phyloP scores from a whole-genome alignment of 2,329 filamentous ascomycete genomes.

The Colletotrichum magnum region DNA sequence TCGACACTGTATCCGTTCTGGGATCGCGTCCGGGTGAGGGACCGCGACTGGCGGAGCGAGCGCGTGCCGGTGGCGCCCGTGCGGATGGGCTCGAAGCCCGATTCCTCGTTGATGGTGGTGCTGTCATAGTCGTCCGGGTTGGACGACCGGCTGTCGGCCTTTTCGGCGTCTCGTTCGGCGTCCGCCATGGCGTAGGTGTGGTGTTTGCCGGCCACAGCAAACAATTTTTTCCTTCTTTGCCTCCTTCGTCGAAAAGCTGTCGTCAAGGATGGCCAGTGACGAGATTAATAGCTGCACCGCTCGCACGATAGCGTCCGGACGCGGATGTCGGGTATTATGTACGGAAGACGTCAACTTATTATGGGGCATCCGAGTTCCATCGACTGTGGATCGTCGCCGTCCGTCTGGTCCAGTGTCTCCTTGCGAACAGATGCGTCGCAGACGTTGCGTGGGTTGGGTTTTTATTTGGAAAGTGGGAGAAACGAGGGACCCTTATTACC shows the following conservation, averaged over 20 bases:
- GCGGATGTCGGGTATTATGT: slow-evolving; percentile 34
- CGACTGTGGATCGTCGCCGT: slow-evolving; percentile 24
- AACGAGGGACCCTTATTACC: slow-evolving; percentile 1
- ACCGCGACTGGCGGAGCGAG: slow-evolving; percentile 37
- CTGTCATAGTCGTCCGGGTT: slow-evolving; percentile 23
- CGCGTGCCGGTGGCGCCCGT: slow-evolving; percentile 32
- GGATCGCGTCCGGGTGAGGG: slow-evolving; percentile 52
- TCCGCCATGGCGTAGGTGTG: not conserved
- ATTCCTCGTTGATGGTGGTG: slow-evolving; percentile 24
- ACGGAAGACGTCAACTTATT: slow-evolving; percentile 10
- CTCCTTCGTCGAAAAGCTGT: not conserved
- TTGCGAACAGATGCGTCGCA: slow-evolving; percentile 19
- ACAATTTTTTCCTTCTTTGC: not conserved
- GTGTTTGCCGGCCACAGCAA: not conserved
- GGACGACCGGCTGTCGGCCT: slow-evolving; percentile 32
- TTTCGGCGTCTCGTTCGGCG: slow-evolving; percentile 34
- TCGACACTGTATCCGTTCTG: slow-evolving; percentile 62
- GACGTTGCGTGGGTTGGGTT: not conserved
- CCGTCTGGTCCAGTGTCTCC: not conserved
- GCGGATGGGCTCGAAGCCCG: slow-evolving; percentile 46
- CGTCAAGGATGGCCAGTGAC: not conserved
- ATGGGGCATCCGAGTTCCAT: slow-evolving; percentile 37
- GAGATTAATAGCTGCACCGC: not conserved
- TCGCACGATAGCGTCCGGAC: not conserved
- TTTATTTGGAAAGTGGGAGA: slow-evolving; percentile 14